A percentile compares a stretch with the other conserved stretches of the same genome.
phyloP scores from a whole-genome alignment of 129 eudicot genomes.

The Chrysanthemum lavandulifolium region DNA sequence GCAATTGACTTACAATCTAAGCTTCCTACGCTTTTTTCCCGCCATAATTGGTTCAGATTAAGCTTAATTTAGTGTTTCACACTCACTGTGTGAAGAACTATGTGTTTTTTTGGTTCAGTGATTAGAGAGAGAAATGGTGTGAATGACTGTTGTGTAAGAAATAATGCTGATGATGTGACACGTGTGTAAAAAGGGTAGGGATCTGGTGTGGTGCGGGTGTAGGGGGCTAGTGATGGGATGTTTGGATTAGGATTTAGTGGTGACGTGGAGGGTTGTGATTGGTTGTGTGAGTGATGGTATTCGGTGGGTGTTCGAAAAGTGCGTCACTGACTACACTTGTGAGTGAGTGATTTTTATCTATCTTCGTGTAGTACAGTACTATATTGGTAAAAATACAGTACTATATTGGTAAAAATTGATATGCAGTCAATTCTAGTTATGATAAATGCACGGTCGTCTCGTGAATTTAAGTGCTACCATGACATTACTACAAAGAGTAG shows the following conservation, averaged over 20 bases:
- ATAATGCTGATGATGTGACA: constrained; percentile 18
- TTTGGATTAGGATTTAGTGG: constrained; percentile 21
- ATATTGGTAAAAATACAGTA: too few species aligned
- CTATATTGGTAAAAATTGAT: too few species aligned
- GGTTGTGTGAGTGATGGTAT: constrained; percentile 11
- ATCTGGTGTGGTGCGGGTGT: constrained; percentile 40
- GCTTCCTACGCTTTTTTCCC: constrained; percentile 48
- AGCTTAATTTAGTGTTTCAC: not conserved
- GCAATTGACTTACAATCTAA: constrained; percentile 35
- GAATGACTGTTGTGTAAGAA: constrained; percentile 37
- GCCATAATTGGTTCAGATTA: constrained; percentile 36
- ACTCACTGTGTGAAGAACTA: constrained; percentile 1
- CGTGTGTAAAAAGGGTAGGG: constrained; percentile 30
- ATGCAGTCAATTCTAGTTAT: too few species aligned
- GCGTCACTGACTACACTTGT: too few species aligned
- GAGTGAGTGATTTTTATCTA: too few species aligned
- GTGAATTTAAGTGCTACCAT: too few species aligned
- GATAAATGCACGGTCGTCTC: too few species aligned
- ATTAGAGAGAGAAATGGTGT: constrained; percentile 22
- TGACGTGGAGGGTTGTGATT: constrained; percentile 25
- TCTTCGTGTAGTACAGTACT: too few species aligned
- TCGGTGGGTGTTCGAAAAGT: not conserved
- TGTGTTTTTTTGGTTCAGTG: not conserved
- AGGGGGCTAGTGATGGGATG: constrained; percentile 23
- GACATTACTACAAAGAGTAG: too few species aligned